Percentiles rank a stretch among this genome's conserved stretches.
Evolutionary conservation across 83 land plant genomes (phyloP).

Genomic region (Picea mariana): DNA sequence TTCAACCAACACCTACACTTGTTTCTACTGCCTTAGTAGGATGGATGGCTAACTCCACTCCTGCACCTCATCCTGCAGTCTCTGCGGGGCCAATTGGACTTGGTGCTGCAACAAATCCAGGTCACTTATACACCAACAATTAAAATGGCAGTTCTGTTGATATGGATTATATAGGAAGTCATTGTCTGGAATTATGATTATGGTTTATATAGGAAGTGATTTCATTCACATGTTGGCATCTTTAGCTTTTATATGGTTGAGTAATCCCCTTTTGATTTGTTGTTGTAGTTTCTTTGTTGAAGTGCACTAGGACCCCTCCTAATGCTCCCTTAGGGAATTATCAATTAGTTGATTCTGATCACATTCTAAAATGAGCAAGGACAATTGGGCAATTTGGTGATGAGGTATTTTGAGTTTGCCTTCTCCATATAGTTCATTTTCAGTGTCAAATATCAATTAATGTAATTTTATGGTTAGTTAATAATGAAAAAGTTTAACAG

Average conservation of each 20-base stretch:
- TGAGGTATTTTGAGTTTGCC: slow-evolving; percentile 49
- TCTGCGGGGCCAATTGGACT: slow-evolving; percentile 82
- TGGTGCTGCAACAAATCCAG: slow-evolving; percentile 62
- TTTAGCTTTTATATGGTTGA: background rate
- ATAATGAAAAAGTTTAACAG: background rate
- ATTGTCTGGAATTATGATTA: no score
- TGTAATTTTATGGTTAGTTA: background rate
- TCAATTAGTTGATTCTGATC: slow-evolving; percentile 93
- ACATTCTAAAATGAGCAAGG: slow-evolving; percentile 76
- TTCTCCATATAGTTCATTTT: slow-evolving; percentile 1
- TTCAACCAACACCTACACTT: background rate
- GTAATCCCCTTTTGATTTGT: slow-evolving; percentile 12
- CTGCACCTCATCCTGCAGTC: slow-evolving; percentile 74
- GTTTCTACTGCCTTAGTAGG: slow-evolving; percentile 80
- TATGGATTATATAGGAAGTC: background rate
- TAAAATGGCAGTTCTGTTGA: background rate
- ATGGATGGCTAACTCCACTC: slow-evolving; percentile 91
- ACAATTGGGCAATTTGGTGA: slow-evolving; percentile 69
- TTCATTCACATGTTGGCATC: background rate
- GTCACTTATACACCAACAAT: slow-evolving; percentile 26
- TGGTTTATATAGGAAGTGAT: background rate
- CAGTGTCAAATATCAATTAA: background rate
- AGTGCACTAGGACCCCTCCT: slow-evolving; percentile 92
- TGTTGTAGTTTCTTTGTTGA: slow-evolving; percentile 62
- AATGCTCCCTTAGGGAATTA: slow-evolving; percentile 75